These are phyloP conservation scores for Ajuga chamaepitys DNA, from an alignment of 257 asterid species.

Conservation along the genomic window DNA sequence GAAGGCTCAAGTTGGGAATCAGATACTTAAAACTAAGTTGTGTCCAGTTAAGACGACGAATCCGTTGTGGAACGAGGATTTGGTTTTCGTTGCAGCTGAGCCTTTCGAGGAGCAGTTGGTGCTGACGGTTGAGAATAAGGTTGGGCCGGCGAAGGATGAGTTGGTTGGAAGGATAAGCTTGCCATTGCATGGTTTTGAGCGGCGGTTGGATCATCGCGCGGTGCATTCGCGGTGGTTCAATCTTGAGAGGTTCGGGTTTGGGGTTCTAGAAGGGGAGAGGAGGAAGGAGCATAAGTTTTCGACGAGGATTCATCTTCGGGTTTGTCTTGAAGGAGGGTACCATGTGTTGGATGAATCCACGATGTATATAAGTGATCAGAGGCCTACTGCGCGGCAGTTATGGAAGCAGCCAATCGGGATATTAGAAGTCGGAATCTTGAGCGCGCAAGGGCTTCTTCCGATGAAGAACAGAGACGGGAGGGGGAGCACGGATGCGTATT, in stretches of 20 bases:
- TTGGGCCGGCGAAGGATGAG: slow-evolving; percentile 44
- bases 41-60: slow-evolving; percentile 39
- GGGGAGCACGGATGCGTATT: slow-evolving; percentile 58
- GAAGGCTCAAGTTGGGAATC: slow-evolving; percentile 69
- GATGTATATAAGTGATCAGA: slow-evolving; percentile 58
- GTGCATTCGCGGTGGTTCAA: slow-evolving; percentile 67
- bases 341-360: slow-evolving; percentile 77
- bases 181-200: slow-evolving; percentile 47
- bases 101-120: slow-evolving; percentile 67
- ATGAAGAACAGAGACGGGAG: slow-evolving; percentile 45
- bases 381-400: slow-evolving; percentile 62
- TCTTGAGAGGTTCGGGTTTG: slow-evolving; percentile 49
- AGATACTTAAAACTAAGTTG: slow-evolving; percentile 44
- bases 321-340: slow-evolving; percentile 64
- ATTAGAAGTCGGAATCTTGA: slow-evolving; percentile 60
- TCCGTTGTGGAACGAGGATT: slow-evolving; percentile 75
- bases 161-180: slow-evolving; percentile 42
- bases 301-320: slow-evolving; percentile 55
- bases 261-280: slow-evolving; percentile 50
- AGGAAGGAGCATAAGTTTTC: slow-evolving; percentile 53
- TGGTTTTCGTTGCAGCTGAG: slow-evolving; percentile 66
- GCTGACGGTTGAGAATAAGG: slow-evolving; percentile 42
- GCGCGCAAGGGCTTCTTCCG: slow-evolving; percentile 50
- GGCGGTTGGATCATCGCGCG: slow-evolving; percentile 54
- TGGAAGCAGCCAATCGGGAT: slow-evolving; percentile 77